A percentile compares a stretch with the other conserved stretches of the same genome.
Evolutionary conservation across 2,329 filamentous ascomycete species (phyloP).

Genomic region (Aurifilum marmelostoma): DNA sequence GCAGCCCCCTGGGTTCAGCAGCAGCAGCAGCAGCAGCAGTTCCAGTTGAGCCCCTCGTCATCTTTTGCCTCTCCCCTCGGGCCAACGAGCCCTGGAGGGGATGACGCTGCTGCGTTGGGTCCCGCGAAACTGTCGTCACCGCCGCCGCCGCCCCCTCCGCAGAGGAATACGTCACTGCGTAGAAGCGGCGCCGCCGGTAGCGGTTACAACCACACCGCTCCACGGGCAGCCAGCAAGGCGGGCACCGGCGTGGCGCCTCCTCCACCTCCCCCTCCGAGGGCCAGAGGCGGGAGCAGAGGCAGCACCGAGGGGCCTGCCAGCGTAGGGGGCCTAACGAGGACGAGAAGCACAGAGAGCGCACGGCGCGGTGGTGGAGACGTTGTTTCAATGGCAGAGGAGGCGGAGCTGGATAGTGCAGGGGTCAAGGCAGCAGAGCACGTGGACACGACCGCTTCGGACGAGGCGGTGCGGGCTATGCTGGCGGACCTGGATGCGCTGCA

Average conservation of each 20-base stretch:
- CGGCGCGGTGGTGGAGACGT: constrained; percentile 28
- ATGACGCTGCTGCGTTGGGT: not conserved
- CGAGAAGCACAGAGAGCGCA: constrained; percentile 40
- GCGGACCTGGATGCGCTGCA: constrained; percentile 74
- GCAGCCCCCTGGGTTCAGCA: not conserved
- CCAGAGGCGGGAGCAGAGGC: constrained; percentile 51
- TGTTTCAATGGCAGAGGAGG: constrained; percentile 28
- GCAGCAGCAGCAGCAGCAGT: not conserved
- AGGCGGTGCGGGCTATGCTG: constrained; percentile 62
- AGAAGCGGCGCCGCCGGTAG: constrained; percentile 23
- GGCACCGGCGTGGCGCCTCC: constrained; percentile 44
- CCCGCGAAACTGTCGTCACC: constrained; percentile 32
- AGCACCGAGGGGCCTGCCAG: constrained; percentile 42
- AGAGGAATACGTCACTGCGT: constrained; percentile 38
- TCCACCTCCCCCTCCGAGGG: constrained; percentile 53
- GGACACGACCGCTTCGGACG: constrained; percentile 38
- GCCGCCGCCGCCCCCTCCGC: constrained; percentile 42
- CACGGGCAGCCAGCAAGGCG: constrained; percentile 39
- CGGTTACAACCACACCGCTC: constrained; percentile 33
- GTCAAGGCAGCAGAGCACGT: constrained; percentile 34
- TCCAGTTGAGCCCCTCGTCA: constrained; percentile 15
- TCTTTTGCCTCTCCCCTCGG: constrained; percentile 33
- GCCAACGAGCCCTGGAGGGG: not conserved
- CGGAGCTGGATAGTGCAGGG: constrained; percentile 32
- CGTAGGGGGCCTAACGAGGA: constrained; percentile 28